Evolutionary conservation across 2,329 filamentous ascomycete genomes (phyloP).

Genomic region (Trichoderma polysporum): DNA sequence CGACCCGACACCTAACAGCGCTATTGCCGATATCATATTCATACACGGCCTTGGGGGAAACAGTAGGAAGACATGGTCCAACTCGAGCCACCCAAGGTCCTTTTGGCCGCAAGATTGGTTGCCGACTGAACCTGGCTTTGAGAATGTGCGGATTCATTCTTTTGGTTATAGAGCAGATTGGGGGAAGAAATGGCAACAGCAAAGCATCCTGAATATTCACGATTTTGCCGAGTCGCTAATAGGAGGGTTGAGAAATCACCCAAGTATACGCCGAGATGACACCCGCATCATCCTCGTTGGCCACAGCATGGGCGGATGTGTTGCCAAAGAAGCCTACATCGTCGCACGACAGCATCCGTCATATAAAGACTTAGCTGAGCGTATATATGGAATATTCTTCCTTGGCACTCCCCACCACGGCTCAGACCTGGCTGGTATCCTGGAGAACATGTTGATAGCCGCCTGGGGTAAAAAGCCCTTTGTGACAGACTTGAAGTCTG

Average conservation of each 20-base stretch:
- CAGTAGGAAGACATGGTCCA: conserved; percentile 19
- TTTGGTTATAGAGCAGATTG: conserved; percentile 17
- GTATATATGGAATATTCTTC: conserved; percentile 20
- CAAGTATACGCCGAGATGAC: not conserved
- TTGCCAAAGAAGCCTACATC: conserved; percentile 18
- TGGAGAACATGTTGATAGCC: not conserved
- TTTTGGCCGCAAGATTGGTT: conserved; percentile 20
- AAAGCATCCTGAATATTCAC: conserved; percentile 10
- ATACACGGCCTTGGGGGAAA: conserved; percentile 20
- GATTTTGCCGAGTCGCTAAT: conserved; percentile 16
- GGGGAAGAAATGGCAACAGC: conserved; percentile 1
- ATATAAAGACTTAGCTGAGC: conserved; percentile 6
- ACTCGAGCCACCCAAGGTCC: not conserved
- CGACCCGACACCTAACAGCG: not conserved
- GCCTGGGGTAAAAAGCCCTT: conserved; percentile 13
- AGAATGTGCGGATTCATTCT: conserved; percentile 14
- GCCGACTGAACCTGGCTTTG: conserved; percentile 10
- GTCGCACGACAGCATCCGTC: conserved; percentile 11
- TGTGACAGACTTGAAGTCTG: not conserved
- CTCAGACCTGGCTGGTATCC: not conserved
- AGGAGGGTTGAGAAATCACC: conserved; percentile 2
- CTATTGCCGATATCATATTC: conserved; percentile 14
- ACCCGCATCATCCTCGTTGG: conserved; percentile 10
- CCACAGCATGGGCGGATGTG: conserved; percentile 20
- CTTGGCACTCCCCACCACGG: conserved; percentile 21